These are phyloP conservation scores for Sextonia rubra DNA, from an alignment of 164 flowering plant species.

Conservation along the genomic window DNA sequence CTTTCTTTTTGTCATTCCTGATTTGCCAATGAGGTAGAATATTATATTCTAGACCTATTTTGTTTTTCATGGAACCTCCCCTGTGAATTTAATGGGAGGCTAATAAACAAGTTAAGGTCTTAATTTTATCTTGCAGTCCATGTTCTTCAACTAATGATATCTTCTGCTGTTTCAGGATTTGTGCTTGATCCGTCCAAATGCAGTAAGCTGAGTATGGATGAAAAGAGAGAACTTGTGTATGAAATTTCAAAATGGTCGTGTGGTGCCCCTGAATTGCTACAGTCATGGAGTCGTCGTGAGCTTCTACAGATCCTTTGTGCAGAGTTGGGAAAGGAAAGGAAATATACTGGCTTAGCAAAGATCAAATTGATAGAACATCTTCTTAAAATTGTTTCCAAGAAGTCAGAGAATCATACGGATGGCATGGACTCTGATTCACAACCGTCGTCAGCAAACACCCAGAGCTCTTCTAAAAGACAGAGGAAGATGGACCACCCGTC, in stretches of 20 bases:
- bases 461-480: conserved; percentile 55
- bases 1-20: no score
- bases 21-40: no score
- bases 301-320: conserved; percentile 79
- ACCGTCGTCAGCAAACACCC: conserved; percentile 28
- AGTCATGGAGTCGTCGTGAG: conserved; percentile 84
- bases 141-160: conserved; percentile 1
- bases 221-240: conserved; percentile 79
- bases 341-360: conserved; percentile 89
- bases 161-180: conserved; percentile 31
- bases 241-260: conserved; percentile 57
- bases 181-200: conserved; percentile 61
- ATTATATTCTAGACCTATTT: neutral
- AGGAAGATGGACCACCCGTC: conserved; percentile 62
- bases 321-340: conserved; percentile 93
- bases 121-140: neutral
- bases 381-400: conserved; percentile 57
- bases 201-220: conserved; percentile 64
- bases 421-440: conserved; percentile 25
- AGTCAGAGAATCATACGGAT: conserved; percentile 26
- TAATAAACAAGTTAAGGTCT: neutral
- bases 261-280: conserved; percentile 67
- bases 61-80: neutral
- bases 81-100: neutral
- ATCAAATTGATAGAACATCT: conserved; percentile 75